phyloP scores from a whole-genome alignment of 176 grass and related monocot species.

The Phragmites australis region DNA sequence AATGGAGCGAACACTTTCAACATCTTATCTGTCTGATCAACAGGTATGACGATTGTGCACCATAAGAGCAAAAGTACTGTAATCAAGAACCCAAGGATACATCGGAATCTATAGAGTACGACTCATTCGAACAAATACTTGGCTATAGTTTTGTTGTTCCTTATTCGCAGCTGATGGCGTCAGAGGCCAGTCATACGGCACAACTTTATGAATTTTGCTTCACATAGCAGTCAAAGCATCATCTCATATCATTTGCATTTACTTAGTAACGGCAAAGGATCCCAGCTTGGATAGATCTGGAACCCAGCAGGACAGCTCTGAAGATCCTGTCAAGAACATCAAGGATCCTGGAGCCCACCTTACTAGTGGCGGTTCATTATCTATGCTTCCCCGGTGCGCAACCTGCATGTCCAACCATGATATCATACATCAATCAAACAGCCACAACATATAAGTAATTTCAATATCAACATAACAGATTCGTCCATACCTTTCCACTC shows the following conservation, averaged over 20 bases:
- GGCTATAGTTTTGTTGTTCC: not conserved
- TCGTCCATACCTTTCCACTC: conserved; percentile 67
- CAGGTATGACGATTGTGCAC: not conserved
- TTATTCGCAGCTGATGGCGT: not conserved
- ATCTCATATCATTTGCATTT: conserved; percentile 7
- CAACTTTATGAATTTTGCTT: not conserved
- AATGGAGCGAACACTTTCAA: too few relatives aligned
- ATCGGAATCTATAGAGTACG: not conserved
- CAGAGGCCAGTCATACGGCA: not conserved
- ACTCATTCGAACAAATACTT: not conserved
- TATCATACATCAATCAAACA: not conserved
- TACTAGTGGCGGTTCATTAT: conserved; percentile 84
- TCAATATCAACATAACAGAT: not conserved
- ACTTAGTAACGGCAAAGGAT: conserved; percentile 57
- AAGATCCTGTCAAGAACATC: conserved; percentile 90
- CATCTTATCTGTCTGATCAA: not conserved
- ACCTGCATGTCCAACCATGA: conserved; percentile 48
- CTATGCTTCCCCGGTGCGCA: conserved; percentile 90
- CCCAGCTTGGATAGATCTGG: conserved; percentile 92
- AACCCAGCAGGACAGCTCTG: conserved; percentile 94
- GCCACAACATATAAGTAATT: not conserved
- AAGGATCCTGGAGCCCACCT: conserved; percentile 85
- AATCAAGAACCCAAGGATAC: not conserved
- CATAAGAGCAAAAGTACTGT: not conserved
- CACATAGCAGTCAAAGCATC: not conserved